phyloP scores from a whole-genome alignment of 805 yeast genomes.

The Suhomyces prunicola region DNA sequence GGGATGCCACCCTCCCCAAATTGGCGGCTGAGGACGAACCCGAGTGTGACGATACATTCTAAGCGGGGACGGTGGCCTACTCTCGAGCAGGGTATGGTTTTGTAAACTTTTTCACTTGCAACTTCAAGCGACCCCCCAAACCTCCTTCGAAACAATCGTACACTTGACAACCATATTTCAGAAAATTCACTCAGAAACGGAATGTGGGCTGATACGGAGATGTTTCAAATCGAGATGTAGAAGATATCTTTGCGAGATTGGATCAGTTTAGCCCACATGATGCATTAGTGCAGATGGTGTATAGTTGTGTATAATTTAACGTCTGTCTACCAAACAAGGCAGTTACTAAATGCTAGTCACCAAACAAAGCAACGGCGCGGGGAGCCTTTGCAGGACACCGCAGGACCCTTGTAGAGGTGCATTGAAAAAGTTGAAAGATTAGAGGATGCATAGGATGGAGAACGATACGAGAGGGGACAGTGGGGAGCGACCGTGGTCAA shows the following conservation, averaged over 20 bases:
- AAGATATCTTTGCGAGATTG: not conserved
- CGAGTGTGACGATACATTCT: conserved; percentile 7
- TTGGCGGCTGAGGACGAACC: conserved; percentile 6
- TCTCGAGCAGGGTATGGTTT: not conserved
- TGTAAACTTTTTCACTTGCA: not conserved
- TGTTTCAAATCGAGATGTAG: not conserved
- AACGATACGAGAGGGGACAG: not conserved
- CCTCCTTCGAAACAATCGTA: not conserved
- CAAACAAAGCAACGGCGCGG: not conserved
- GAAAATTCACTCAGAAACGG: not conserved
- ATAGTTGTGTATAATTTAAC: not conserved
- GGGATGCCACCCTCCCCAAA: not conserved
- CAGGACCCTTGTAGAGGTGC: not conserved
- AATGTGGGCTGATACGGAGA: not conserved
- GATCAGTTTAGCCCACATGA: not conserved
- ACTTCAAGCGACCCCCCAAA: not conserved
- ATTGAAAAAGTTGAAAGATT: not conserved
- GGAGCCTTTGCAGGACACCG: not conserved
- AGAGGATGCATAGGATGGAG: not conserved
- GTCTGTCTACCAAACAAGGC: not conserved
- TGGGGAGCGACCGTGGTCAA: not conserved
- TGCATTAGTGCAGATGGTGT: not conserved
- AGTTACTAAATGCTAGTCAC: not conserved
- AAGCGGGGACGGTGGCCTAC: not conserved
- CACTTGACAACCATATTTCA: not conserved